phyloP scores from a whole-genome alignment of 148 eudicot genomes.

The Fagopyrum tataricum region DNA sequence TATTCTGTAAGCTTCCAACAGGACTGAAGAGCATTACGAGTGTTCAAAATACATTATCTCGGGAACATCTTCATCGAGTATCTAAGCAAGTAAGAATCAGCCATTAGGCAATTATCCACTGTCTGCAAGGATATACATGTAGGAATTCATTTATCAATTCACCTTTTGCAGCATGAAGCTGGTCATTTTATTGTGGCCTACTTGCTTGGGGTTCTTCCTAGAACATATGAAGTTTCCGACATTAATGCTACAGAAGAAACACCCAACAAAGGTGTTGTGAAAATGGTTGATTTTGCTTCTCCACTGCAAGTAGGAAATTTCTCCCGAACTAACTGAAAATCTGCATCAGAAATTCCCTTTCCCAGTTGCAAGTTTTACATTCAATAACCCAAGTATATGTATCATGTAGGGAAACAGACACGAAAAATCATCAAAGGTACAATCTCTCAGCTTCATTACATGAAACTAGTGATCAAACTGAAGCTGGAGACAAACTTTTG shows the following conservation, averaged over 20 bases:
- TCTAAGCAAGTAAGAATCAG: constrained; percentile 3
- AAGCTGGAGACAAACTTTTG: background rate
- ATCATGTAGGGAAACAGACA: background rate
- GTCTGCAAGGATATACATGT: constrained; percentile 1
- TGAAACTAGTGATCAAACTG: background rate
- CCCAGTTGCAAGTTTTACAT: too few species aligned
- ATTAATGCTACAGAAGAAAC: constrained; percentile 71
- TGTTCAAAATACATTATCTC: background rate
- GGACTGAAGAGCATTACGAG: background rate
- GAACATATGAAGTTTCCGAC: constrained; percentile 72
- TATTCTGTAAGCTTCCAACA: background rate
- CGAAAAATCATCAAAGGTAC: background rate
- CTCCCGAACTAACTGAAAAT: background rate
- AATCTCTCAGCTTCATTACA: background rate
- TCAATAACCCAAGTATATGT: background rate
- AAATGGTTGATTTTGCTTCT: constrained; percentile 40
- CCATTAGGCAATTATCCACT: background rate
- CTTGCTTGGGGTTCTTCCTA: constrained; percentile 81
- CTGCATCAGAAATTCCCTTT: background rate
- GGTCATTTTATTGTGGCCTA: constrained; percentile 94
- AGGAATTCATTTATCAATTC: background rate
- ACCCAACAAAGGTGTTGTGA: constrained; percentile 8
- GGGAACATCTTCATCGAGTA: background rate
- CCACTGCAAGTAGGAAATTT: constrained; percentile 10
- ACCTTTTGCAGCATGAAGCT: constrained; percentile 68